A percentile compares a stretch with the other conserved stretches of the same genome.
Conservation (phyloP, 192 early-diverging fungal genomes). For the Linderina pennispora region DNA sequence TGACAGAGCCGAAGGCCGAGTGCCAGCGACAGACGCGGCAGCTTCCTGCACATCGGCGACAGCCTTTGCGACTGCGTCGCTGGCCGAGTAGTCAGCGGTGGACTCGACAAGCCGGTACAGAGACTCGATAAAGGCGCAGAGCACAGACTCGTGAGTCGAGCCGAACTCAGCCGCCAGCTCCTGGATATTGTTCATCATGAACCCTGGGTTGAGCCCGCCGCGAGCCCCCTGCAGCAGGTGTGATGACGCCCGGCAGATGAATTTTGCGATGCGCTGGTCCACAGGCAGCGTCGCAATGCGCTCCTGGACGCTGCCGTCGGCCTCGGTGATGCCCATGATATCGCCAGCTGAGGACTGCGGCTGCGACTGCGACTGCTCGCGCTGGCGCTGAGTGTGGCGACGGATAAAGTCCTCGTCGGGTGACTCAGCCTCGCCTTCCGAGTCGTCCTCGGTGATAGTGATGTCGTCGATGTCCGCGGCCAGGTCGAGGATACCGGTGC, state of each 20-base stretch:
- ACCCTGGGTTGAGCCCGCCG: constrained; percentile 34
- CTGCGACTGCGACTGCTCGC: neutral
- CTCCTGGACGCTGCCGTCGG: constrained; percentile 7
- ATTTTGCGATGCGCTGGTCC: constrained; percentile 47
- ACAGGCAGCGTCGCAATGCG: constrained; percentile 29
- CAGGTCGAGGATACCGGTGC: constrained; percentile 14
- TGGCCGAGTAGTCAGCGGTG: neutral
- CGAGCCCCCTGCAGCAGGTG: constrained; percentile 45
- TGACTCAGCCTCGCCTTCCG: neutral
- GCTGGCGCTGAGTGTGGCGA: neutral
- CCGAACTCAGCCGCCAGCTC: constrained; percentile 26
- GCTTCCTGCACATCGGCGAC: constrained; percentile 24
- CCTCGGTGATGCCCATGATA: constrained; percentile 11
- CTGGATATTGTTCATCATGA: constrained; percentile 44
- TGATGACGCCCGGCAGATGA: constrained; percentile 39
- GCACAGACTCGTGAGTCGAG: constrained; percentile 24
- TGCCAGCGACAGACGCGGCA: constrained; percentile 2
- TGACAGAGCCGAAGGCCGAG: constrained; percentile 32
- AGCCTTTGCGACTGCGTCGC: constrained; percentile 4
- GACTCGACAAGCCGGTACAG: constrained; percentile 31
- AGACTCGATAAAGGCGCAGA: constrained; percentile 45
- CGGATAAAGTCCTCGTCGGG: neutral
- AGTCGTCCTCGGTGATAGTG: constrained; percentile 5
- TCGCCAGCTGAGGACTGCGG: no score
- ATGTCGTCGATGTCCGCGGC: constrained; percentile 41